A percentile compares a stretch with the other conserved stretches of the same genome.
Evolutionary conservation across 139 green algal species (phyloP).

Genomic region (Chlorella sp.): DNA sequence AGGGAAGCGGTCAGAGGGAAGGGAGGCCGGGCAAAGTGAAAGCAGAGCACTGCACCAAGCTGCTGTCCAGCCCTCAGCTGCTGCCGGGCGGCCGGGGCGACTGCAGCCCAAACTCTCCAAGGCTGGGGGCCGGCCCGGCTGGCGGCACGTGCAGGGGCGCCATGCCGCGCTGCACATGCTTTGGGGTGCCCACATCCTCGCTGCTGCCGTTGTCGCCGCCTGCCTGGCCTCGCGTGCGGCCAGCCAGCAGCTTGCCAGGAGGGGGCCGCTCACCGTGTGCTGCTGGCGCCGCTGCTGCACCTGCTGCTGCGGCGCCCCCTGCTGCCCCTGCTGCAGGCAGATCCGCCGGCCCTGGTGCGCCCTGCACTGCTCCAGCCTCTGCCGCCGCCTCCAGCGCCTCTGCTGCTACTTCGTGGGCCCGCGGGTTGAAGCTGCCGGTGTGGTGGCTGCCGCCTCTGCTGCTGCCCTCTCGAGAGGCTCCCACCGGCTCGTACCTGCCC

Average conservation of each 20-base stretch:
- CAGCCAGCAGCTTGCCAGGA: not conserved
- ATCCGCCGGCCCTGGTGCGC: not conserved
- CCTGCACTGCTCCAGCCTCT: not conserved
- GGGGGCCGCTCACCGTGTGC: not conserved
- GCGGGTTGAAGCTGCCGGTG: not conserved
- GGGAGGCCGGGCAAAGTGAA: not conserved
- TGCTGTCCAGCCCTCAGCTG: not conserved
- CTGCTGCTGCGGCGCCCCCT: not conserved
- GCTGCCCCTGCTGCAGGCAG: not conserved
- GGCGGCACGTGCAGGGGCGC: not conserved
- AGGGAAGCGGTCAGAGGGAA: not conserved
- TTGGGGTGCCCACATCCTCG: not conserved
- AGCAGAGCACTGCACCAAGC: no score
- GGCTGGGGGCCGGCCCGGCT: not conserved
- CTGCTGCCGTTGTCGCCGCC: slow-evolving; percentile 8
- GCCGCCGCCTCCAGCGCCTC: no score
- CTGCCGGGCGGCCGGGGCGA: slow-evolving; percentile 6
- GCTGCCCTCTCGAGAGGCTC: no score
- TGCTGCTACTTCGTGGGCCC: no score
- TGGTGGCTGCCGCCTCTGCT: slow-evolving; percentile 8
- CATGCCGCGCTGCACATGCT: not conserved
- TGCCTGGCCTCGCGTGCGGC: not conserved
- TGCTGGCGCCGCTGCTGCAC: not conserved
- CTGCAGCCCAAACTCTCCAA: slow-evolving; percentile 18
- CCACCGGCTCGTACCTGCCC: not conserved